Percentiles rank a stretch among this genome's conserved stretches.
These are phyloP conservation scores for Pseudonitzschia delicatissima DNA, from an alignment of 108 stramenopile species.

Conservation along the genomic window DNA sequence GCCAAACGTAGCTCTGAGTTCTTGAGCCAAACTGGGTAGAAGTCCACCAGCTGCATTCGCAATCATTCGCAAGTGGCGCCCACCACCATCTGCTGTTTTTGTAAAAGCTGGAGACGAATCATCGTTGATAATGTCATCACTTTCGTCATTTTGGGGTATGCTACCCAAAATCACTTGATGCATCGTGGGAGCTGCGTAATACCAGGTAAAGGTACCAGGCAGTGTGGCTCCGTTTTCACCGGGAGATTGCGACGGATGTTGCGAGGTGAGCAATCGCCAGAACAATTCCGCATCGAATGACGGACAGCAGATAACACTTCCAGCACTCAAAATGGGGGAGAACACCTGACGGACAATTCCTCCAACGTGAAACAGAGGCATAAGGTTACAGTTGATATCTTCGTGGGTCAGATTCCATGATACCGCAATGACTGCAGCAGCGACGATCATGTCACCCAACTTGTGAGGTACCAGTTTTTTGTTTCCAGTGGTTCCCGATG, in stretches of 20 bases:
- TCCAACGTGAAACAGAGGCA: slow-evolving; percentile 77
- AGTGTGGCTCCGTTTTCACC: background rate
- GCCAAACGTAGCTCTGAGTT: slow-evolving; percentile 38
- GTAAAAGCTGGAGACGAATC: background rate
- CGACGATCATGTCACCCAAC: slow-evolving; percentile 46
- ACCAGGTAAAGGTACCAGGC: slow-evolving; percentile 49
- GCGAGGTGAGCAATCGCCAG: slow-evolving; percentile 39
- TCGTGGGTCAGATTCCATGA: slow-evolving; percentile 47
- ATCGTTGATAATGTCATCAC: background rate
- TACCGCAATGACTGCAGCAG: slow-evolving; percentile 45
- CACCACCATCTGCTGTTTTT: background rate
- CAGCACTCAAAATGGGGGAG: slow-evolving; percentile 51
- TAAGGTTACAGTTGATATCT: slow-evolving; percentile 71
- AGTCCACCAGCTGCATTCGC: slow-evolving; percentile 73
- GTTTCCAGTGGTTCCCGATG: slow-evolving; percentile 69
- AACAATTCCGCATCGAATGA: slow-evolving; percentile 49
- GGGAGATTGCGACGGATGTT: slow-evolving; percentile 1
- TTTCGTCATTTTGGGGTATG: slow-evolving; percentile 11
- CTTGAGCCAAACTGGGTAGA: slow-evolving; percentile 45
- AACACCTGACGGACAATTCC: slow-evolving; percentile 55
- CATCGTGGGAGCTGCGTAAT: slow-evolving; percentile 77
- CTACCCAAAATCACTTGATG: slow-evolving; percentile 56
- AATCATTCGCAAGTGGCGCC: slow-evolving; percentile 48
- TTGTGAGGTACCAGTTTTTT: slow-evolving; percentile 70
- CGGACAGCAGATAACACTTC: slow-evolving; percentile 63